Conservation (phyloP, 2,329 filamentous ascomycete species). For the Diaporthe destruens region DNA sequence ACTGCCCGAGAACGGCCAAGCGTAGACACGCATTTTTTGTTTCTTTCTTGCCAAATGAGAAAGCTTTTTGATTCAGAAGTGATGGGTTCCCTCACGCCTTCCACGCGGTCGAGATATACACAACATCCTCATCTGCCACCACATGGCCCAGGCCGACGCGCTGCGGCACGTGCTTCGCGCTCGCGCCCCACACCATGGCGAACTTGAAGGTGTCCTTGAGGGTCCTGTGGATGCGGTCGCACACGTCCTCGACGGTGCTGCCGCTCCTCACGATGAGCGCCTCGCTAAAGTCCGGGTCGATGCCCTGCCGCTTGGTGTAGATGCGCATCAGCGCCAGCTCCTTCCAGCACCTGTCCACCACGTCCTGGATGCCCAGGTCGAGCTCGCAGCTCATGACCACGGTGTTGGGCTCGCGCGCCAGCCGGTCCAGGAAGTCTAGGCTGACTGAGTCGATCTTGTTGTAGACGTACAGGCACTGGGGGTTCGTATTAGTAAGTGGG, state of each 20-base stretch:
- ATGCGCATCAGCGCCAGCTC: conserved; percentile 90
- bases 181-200: conserved; percentile 96
- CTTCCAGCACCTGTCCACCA: conserved; percentile 95
- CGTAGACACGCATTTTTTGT: neutral
- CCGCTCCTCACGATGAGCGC: conserved; percentile 92
- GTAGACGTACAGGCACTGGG: conserved; percentile 88
- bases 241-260: conserved; percentile 95
- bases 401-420: conserved; percentile 93
- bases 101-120: conserved; percentile 75
- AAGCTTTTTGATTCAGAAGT: conserved; percentile 26
- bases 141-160: conserved; percentile 87
- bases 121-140: conserved; percentile 78
- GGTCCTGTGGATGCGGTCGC: conserved; percentile 91
- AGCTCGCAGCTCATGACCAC: conserved; percentile 98
- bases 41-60: neutral
- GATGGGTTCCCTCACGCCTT: conserved; percentile 60
- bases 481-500: neutral
- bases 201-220: conserved; percentile 99
- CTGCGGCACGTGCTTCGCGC: conserved; percentile 94
- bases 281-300: conserved; percentile 89
- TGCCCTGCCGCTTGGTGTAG: conserved; percentile 96
- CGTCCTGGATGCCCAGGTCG: conserved; percentile 91
- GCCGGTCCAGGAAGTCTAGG: conserved; percentile 90
- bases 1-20: conserved; percentile 3
- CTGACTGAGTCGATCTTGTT: conserved; percentile 99